Conservation (phyloP, 257 asterid species). For the Dorcoceras hygrometricum region DNA sequence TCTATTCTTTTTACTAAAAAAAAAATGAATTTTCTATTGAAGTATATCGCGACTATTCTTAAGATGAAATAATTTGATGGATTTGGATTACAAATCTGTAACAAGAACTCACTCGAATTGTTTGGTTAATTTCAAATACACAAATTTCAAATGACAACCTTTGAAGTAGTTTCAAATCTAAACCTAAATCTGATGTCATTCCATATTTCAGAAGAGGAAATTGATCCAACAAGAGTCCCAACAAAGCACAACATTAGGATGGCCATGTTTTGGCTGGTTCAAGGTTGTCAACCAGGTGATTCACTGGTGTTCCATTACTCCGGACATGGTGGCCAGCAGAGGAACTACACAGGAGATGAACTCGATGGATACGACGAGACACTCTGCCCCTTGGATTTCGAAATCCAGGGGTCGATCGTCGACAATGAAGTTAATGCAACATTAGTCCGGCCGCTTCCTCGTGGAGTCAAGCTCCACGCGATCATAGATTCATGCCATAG, state of each 20-base stretch:
- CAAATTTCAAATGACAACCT: no score
- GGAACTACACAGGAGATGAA: constrained; percentile 83
- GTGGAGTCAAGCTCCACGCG: constrained; percentile 89
- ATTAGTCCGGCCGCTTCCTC: constrained; percentile 77
- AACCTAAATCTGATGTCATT: constrained; percentile 15
- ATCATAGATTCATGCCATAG: constrained; percentile 95
- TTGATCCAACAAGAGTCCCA: constrained; percentile 72
- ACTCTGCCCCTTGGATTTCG: constrained; percentile 74
- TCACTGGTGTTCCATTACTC: constrained; percentile 90
- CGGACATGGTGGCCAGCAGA: constrained; percentile 89
- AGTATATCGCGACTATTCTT: no score
- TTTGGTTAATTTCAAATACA: no score
- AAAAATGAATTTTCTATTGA: no score
- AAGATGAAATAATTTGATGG: no score
- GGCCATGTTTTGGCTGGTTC: constrained; percentile 92
- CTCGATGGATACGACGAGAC: constrained; percentile 96
- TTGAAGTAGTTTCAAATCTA: no score
- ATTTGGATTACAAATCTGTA: no score
- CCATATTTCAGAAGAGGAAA: constrained; percentile 71
- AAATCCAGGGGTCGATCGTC: constrained; percentile 74
- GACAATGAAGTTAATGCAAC: constrained; percentile 82
- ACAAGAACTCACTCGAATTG: no score
- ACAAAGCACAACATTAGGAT: constrained; percentile 83
- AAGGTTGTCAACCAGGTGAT: constrained; percentile 90
- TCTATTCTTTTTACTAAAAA: no score